These are phyloP conservation scores for Elaeis guineensis DNA, from an alignment of 176 grass and related monocot species.

Conservation along the genomic window DNA sequence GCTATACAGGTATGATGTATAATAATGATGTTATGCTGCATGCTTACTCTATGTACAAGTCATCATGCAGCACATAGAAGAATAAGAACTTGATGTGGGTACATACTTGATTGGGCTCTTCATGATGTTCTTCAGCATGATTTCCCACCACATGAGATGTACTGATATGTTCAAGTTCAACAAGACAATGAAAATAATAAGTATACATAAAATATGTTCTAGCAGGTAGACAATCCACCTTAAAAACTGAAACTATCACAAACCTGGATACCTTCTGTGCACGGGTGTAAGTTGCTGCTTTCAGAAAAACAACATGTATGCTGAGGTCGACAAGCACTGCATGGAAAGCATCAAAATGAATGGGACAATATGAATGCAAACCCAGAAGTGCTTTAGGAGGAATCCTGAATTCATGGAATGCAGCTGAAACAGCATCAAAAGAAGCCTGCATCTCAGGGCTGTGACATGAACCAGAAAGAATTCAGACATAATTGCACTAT, in stretches of 20 bases:
- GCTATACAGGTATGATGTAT: too few relatives aligned
- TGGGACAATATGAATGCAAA: slow-evolving; percentile 82
- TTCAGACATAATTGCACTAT: too few relatives aligned
- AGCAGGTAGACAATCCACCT: too few relatives aligned
- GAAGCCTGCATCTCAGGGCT: slow-evolving; percentile 52
- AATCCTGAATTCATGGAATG: slow-evolving; percentile 88
- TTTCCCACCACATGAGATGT: slow-evolving; percentile 4
- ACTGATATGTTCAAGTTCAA: slow-evolving; percentile 11
- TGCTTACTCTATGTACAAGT: too few relatives aligned
- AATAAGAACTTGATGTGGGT: not conserved
- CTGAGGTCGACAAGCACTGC: slow-evolving; percentile 74
- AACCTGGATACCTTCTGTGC: slow-evolving; percentile 78
- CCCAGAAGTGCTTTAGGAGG: slow-evolving; percentile 76
- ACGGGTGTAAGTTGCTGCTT: slow-evolving; percentile 53
- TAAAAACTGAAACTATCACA: slow-evolving; percentile 36
- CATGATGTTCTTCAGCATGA: slow-evolving; percentile 1
- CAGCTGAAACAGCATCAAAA: slow-evolving; percentile 38
- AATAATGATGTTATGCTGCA: too few relatives aligned
- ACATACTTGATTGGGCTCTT: slow-evolving; percentile 17
- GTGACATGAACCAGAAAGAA: slow-evolving; percentile 29
- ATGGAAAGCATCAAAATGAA: slow-evolving; percentile 89
- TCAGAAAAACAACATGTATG: slow-evolving; percentile 69
- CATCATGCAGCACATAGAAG: not conserved
- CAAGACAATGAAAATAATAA: too few relatives aligned
- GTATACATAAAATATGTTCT: too few relatives aligned